Conservation (phyloP, 2,329 filamentous ascomycete genomes). For the Coniella vitis region DNA sequence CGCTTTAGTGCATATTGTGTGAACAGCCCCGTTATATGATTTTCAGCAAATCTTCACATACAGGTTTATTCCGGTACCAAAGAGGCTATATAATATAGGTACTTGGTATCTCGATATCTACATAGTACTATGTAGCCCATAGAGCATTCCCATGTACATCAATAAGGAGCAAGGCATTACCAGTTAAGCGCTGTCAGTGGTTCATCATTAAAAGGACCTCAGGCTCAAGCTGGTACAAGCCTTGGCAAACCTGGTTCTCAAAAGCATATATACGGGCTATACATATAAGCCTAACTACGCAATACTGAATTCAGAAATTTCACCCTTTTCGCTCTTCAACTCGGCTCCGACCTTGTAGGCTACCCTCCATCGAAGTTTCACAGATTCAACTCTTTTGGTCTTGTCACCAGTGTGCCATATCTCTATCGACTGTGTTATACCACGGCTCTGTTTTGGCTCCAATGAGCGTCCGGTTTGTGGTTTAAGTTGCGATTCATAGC, state of each 20-base stretch:
- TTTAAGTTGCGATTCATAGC: slow-evolving; percentile 71
- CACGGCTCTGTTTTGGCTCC: slow-evolving; percentile 62
- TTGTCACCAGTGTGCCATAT: slow-evolving; percentile 66
- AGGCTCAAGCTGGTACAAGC: background rate
- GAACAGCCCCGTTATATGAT: no score
- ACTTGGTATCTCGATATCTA: no score
- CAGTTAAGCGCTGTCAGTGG: no score
- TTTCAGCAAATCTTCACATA: no score
- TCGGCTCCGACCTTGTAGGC: slow-evolving; percentile 66
- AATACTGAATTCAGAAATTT: slow-evolving; percentile 73
- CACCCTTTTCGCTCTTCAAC: slow-evolving; percentile 72
- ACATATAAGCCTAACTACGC: slow-evolving; percentile 34
- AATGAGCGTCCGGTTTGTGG: slow-evolving; percentile 79
- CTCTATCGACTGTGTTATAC: slow-evolving; percentile 75
- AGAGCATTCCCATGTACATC: no score
- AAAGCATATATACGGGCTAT: background rate
- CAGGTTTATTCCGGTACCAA: no score
- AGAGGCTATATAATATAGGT: no score
- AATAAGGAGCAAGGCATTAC: no score
- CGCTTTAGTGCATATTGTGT: no score
- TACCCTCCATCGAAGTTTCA: slow-evolving; percentile 86
- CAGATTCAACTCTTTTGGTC: slow-evolving; percentile 61
- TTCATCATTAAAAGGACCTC: background rate
- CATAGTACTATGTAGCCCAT: no score
- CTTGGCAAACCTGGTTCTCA: no score